Percentiles rank a stretch among this genome's conserved stretches.
These are phyloP conservation scores for Basipetospora chlamydospora DNA, from an alignment of 2,329 filamentous ascomycete species.

Conservation along the genomic window DNA sequence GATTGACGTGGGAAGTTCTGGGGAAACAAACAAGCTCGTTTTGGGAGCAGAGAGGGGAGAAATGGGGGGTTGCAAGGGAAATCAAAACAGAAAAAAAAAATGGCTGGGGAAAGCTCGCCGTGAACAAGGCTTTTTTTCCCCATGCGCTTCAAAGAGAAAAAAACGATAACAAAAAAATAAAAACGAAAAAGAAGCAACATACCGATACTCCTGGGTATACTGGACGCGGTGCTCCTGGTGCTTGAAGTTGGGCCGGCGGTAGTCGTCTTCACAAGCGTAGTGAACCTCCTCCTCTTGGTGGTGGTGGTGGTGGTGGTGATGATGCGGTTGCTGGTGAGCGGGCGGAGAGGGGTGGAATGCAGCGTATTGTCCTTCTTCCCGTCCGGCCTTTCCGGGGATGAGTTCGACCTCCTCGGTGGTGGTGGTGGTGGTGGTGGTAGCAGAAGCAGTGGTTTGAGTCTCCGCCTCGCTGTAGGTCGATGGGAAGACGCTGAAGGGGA, in stretches of 20 bases:
- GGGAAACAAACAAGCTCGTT: too few species aligned
- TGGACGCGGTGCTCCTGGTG: conserved; percentile 24
- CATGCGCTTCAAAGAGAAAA: background rate
- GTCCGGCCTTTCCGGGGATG: conserved; percentile 67
- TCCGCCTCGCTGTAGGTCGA: conserved; percentile 70
- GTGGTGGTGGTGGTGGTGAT: conserved; percentile 44
- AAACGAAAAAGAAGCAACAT: conserved; percentile 17
- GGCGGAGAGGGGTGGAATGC: conserved; percentile 44
- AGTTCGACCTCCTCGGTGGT: conserved; percentile 76
- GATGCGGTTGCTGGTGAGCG: too few species aligned
- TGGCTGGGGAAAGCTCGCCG: background rate
- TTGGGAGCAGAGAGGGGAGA: too few species aligned
- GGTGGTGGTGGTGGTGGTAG: conserved; percentile 12
- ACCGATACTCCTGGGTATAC: conserved; percentile 38
- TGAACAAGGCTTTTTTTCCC: too few species aligned
- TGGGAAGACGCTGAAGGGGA: conserved; percentile 99
- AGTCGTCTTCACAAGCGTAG: conserved; percentile 66
- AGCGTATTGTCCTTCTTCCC: conserved; percentile 92
- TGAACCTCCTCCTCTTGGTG: conserved; percentile 68
- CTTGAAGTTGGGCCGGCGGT: conserved; percentile 54
- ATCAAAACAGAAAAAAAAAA: too few species aligned
- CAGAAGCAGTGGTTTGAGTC: conserved; percentile 30
- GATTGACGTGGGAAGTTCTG: too few species aligned
- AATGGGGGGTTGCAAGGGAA: too few species aligned
- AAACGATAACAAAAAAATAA: conserved; percentile 8